A percentile compares a stretch with the other conserved stretches of the same genome.
Evolutionary conservation across 148 eudicot genomes (phyloP).

Genomic region (Nyssa sinensis): DNA sequence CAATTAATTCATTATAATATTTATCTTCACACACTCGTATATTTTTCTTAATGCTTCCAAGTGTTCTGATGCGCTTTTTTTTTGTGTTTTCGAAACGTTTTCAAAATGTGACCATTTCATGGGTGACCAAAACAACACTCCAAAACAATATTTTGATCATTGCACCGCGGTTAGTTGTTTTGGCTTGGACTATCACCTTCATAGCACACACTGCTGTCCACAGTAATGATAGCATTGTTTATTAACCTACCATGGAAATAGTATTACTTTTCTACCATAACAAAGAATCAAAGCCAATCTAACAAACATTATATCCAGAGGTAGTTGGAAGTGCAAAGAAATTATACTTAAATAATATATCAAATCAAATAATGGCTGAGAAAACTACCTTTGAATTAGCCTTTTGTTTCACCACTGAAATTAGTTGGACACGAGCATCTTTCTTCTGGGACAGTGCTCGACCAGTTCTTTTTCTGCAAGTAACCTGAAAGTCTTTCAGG

Average conservation of each 20-base stretch:
- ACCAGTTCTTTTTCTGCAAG: slow-evolving; percentile 55
- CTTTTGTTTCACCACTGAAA: slow-evolving; percentile 54
- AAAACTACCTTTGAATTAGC: slow-evolving; percentile 49
- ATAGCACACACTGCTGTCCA: neutral
- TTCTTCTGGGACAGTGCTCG: slow-evolving; percentile 65
- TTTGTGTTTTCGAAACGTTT: too few species aligned
- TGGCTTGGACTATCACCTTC: neutral
- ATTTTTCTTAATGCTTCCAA: too few species aligned
- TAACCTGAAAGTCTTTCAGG: slow-evolving; percentile 58
- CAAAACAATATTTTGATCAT: too few species aligned
- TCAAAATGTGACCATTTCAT: too few species aligned
- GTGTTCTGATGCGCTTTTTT: too few species aligned
- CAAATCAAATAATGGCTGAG: neutral
- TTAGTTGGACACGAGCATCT: slow-evolving; percentile 69
- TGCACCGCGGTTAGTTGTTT: too few species aligned
- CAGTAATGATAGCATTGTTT: too few species aligned
- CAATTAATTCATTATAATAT: too few species aligned
- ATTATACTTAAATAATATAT: neutral
- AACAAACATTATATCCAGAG: neutral
- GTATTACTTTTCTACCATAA: too few species aligned
- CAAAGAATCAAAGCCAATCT: neutral
- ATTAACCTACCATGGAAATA: too few species aligned
- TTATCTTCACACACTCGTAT: too few species aligned
- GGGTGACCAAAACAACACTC: too few species aligned
- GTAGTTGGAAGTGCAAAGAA: slow-evolving; percentile 4